Conservation (phyloP, 2,329 filamentous ascomycete genomes). For the Aspergillus thermomutatus region DNA sequence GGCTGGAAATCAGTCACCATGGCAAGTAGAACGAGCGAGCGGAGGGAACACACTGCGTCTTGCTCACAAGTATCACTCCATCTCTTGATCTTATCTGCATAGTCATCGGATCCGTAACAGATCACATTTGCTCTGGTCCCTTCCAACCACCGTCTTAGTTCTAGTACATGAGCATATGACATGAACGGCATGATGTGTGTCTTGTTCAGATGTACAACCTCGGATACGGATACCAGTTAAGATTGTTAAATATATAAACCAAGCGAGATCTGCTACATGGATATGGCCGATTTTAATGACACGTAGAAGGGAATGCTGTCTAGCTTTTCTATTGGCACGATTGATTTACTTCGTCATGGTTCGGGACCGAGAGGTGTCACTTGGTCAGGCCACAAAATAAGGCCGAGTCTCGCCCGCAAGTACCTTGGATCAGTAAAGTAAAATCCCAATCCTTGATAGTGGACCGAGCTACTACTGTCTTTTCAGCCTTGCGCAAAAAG, state of each 20-base stretch:
- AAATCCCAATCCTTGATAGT: neutral
- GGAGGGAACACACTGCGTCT: conserved; percentile 4
- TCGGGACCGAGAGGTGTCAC: neutral
- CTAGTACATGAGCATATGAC: conserved; percentile 4
- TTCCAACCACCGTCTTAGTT: conserved; percentile 7
- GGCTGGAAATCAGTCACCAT: neutral
- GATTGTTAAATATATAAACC: too few relatives aligned
- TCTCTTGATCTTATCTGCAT: conserved; percentile 6
- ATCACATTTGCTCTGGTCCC: conserved; percentile 10
- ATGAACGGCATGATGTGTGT: conserved; percentile 7
- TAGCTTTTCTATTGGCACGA: neutral
- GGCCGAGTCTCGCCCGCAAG: too few relatives aligned
- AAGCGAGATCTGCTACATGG: neutral
- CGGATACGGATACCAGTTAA: too few relatives aligned
- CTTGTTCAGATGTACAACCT: neutral
- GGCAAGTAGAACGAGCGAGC: neutral
- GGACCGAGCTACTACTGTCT: neutral
- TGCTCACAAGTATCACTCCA: conserved; percentile 13
- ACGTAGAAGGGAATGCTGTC: neutral
- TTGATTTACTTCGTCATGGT: neutral
- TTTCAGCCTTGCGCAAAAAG: neutral
- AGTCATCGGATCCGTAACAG: conserved; percentile 3
- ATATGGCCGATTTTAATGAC: neutral
- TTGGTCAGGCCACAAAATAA: neutral
- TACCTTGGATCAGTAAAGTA: neutral